Conservation (phyloP, 257 asterid species). For the Nicotiana undulata region DNA sequence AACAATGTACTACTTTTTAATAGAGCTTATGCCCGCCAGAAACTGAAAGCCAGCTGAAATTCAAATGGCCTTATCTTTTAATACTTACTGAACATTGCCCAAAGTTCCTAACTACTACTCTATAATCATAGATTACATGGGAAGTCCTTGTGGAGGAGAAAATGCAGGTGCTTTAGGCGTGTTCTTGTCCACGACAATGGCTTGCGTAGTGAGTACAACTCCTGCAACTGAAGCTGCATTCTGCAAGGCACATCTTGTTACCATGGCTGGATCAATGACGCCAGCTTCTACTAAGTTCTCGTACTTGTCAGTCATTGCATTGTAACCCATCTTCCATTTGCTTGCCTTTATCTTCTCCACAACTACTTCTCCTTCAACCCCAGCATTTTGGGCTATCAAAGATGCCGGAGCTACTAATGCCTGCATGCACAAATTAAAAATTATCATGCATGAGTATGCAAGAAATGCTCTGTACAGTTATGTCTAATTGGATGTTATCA, state of each 20-base stretch:
- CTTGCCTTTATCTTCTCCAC: conserved; percentile 69
- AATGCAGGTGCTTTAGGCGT: conserved; percentile 48
- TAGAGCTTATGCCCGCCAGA: neutral
- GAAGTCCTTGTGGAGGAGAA: conserved; percentile 37
- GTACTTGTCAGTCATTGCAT: conserved; percentile 72
- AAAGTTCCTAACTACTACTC: neutral
- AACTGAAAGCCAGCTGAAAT: neutral
- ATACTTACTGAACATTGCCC: neutral
- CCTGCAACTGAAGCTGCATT: conserved; percentile 97
- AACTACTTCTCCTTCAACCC: conserved; percentile 93
- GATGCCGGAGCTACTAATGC: conserved; percentile 78
- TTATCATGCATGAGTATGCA: too few species aligned
- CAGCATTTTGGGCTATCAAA: conserved; percentile 86
- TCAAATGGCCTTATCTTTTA: neutral
- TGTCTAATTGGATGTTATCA: neutral
- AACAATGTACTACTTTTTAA: neutral
- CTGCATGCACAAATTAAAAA: conserved; percentile 23
- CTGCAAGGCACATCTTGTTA: conserved; percentile 72
- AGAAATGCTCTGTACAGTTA: neutral
- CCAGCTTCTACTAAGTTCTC: conserved; percentile 86
- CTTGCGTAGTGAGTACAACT: conserved; percentile 96
- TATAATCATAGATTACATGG: conserved; percentile 5
- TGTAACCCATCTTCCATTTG: conserved; percentile 92
- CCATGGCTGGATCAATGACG: conserved; percentile 94
- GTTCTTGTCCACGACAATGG: conserved; percentile 83